Evolutionary conservation across 106 monocot species (phyloP), one percentile per base, ranked within the genome.

Genomic region (Cymbidium sinense): DNA sequence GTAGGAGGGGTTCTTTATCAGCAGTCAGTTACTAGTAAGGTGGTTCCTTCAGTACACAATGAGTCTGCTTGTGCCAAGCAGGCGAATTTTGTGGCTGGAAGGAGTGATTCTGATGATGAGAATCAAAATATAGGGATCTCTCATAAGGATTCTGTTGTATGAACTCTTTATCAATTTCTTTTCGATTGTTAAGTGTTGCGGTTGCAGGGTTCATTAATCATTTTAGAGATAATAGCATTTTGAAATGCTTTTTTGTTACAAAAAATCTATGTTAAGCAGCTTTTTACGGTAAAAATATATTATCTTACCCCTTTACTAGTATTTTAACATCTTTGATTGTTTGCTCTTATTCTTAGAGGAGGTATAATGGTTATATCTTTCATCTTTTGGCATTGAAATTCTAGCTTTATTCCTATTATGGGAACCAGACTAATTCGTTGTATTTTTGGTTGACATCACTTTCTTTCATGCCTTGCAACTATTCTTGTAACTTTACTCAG

Each of bases 1-100:
- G 82, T 82, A 9, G 95, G 95, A 10, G 95, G 95, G 43, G 89
- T 96, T 75, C 81, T 96, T 33, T 96, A 96, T 78, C 93, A 96
- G 81, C 93, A 93, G 33, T 96, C 95, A 28, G 95, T 91, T 64
- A 86, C 86, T 41, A 64, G 50, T 20, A 84, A 76, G 23, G 76
- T 58, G 64, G 73, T 9, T 0, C 31, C 75, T 67, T 61, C 83
- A 29, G n/a, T 67, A 0, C 82, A 76, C 58, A 55, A 64, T 83
- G 76, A 77, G 19, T 65, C 76, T 31, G 54, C 75, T 64, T 70
- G 47, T 43, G 55, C 64, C 31, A 77, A 83, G 71, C 85, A 43
- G 36, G 51, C 52, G 21, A 58, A 43, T 65, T 52, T 17, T 64
- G 83, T 15, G 19, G 54, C 34, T 41, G 82, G 75, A 27, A 73